Evolutionary conservation across 768 basidiomycete species (phyloP).

Genomic region (Mycena vulgaris): DNA sequence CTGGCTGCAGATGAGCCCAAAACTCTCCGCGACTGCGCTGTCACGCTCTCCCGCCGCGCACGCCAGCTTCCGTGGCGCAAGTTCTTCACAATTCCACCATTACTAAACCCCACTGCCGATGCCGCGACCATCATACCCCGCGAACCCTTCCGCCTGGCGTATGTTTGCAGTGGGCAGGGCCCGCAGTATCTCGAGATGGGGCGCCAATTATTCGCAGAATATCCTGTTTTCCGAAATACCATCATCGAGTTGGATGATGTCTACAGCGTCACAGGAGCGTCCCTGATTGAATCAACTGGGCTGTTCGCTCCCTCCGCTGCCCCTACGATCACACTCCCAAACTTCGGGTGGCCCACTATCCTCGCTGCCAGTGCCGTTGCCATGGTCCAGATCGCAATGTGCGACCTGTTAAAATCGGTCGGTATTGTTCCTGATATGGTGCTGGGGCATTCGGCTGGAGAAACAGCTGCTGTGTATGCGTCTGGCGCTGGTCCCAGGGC

Average conservation of each 20-base stretch:
- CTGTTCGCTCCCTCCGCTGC: constrained; percentile 39
- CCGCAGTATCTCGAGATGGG: constrained; percentile 54
- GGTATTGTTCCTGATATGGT: constrained; percentile 46
- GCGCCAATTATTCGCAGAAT: constrained; percentile 45
- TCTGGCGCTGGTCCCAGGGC: constrained; percentile 48
- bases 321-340: neutral
- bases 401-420: constrained; percentile 45
- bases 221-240: constrained; percentile 46
- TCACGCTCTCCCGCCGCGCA: constrained; percentile 30
- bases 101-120: constrained; percentile 2
- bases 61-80: constrained; percentile 39
- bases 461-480: constrained; percentile 51
- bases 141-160: constrained; percentile 43
- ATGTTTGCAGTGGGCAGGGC: constrained; percentile 53
- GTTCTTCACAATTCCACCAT: constrained; percentile 13
- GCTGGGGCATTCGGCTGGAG: constrained; percentile 54
- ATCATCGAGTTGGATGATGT: constrained; percentile 47
- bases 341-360: constrained; percentile 35
- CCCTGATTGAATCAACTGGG: constrained; percentile 46
- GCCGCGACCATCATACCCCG: constrained; percentile 37
- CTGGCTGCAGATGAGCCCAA: neutral
- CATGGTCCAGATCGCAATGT: constrained; percentile 52
- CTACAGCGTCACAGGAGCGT: constrained; percentile 42
- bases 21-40: constrained; percentile 14
- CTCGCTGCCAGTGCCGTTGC: constrained; percentile 46